Evolutionary conservation across 2,329 filamentous ascomycete species (phyloP).

Genomic region (Atkinsonella hypoxylon): DNA sequence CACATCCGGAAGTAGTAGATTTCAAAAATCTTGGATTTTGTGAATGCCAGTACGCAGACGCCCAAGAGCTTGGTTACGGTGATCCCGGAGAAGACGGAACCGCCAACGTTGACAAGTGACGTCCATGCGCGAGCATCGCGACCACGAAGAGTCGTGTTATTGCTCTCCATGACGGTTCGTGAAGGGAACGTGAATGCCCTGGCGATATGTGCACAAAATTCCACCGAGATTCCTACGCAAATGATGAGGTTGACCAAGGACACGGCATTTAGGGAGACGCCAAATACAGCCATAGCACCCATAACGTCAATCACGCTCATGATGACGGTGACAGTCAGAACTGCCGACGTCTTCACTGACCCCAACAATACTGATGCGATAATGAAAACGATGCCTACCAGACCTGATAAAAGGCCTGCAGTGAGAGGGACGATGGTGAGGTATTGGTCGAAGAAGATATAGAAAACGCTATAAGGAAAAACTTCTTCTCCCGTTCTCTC

Average conservation of each 20-base stretch:
- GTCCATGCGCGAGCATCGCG: slow-evolving; percentile 84
- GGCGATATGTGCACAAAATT: slow-evolving; percentile 95
- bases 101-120: slow-evolving; percentile 86
- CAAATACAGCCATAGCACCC: slow-evolving; percentile 81
- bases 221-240: slow-evolving; percentile 89
- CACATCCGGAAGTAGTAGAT: slow-evolving; percentile 98
- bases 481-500: slow-evolving; percentile 63
- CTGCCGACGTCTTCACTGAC: slow-evolving; percentile 65
- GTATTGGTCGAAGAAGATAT: slow-evolving; percentile 99
- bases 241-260: slow-evolving; percentile 94
- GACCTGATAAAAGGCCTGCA: slow-evolving; percentile 66
- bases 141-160: slow-evolving; percentile 65
- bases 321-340: slow-evolving; percentile 75
- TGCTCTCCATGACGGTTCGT: slow-evolving; percentile 63
- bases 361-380: slow-evolving; percentile 74
- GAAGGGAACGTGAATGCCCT: slow-evolving; percentile 93
- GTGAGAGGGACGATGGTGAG: slow-evolving; percentile 72
- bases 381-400: slow-evolving; percentile 73
- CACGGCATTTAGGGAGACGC: slow-evolving; percentile 87
- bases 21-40: slow-evolving; percentile 95
- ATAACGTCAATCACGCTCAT: slow-evolving; percentile 95
- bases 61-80: slow-evolving; percentile 91
- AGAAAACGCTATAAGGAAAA: slow-evolving; percentile 95
- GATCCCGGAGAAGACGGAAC: slow-evolving; percentile 90
- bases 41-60: slow-evolving; percentile 86